These are phyloP conservation scores for Daucus carota DNA, from an alignment of 129 eudicot species.

Conservation along the genomic window DNA sequence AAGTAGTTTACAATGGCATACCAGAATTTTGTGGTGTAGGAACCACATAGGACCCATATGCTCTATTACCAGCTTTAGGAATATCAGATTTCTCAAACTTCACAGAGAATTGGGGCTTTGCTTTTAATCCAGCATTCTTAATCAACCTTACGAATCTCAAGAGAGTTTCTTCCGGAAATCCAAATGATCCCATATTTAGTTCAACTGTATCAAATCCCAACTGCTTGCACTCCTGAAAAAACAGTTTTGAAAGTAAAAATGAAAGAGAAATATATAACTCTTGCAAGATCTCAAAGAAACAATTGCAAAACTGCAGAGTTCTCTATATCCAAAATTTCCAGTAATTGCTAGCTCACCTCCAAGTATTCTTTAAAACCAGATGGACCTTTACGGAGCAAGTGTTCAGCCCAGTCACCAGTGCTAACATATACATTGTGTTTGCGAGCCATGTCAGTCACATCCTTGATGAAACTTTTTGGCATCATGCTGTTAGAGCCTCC, in stretches of 20 bases:
- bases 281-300: neutral
- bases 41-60: constrained; percentile 63
- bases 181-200: constrained; percentile 61
- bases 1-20: constrained; percentile 18
- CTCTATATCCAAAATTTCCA: neutral
- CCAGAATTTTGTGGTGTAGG: constrained; percentile 66
- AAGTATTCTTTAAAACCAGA: constrained; percentile 71
- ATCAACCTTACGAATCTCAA: constrained; percentile 73
- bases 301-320: neutral
- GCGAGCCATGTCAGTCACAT: constrained; percentile 76
- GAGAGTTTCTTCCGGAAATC: constrained; percentile 79
- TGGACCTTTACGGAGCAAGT: constrained; percentile 56
- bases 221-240: constrained; percentile 69
- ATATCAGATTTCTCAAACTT: constrained; percentile 68
- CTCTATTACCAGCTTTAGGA: constrained; percentile 50
- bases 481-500: constrained; percentile 77
- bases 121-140: constrained; percentile 75
- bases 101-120: constrained; percentile 71
- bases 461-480: constrained; percentile 59
- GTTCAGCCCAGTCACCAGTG: constrained; percentile 93
- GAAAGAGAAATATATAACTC: neutral
- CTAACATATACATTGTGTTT: constrained; percentile 79
- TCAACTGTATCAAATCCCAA: constrained; percentile 90
- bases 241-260: neutral
- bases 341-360: constrained; percentile 36